A percentile compares a stretch with the other conserved stretches of the same genome.
These are phyloP conservation scores for Ilex paraguariensis DNA, from an alignment of 305 asterid species.

Conservation along the genomic window DNA sequence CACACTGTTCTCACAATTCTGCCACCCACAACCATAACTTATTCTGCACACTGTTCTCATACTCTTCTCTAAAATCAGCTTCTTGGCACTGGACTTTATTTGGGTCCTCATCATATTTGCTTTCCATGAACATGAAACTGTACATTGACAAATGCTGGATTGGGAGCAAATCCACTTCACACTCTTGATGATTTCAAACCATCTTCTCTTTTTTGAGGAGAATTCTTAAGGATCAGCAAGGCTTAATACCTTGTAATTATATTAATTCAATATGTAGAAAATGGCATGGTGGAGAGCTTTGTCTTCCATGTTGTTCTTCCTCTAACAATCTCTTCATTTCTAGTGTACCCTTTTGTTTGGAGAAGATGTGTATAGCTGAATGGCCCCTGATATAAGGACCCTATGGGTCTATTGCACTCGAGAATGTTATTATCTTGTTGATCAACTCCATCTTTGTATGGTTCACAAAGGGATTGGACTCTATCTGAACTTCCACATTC, in stretches of 20 bases:
- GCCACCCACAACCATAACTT: too few species aligned
- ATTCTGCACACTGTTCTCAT: too few species aligned
- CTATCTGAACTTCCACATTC: slow-evolving; percentile 78
- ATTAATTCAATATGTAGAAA: slow-evolving; percentile 14
- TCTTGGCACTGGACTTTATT: too few species aligned
- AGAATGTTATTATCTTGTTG: slow-evolving; percentile 20
- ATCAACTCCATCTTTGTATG: slow-evolving; percentile 33
- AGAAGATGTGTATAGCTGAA: slow-evolving; percentile 64
- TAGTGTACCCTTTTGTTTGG: slow-evolving; percentile 40
- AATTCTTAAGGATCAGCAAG: background rate
- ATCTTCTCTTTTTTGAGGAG: too few species aligned
- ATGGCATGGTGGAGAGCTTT: slow-evolving; percentile 28
- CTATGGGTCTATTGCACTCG: slow-evolving; percentile 38
- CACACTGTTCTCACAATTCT: too few species aligned
- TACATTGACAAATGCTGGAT: background rate
- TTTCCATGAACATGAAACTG: background rate
- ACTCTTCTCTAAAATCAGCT: too few species aligned
- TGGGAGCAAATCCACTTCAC: background rate
- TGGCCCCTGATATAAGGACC: slow-evolving; percentile 28
- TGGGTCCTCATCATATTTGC: background rate
- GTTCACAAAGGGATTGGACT: slow-evolving; percentile 73
- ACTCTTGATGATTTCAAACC: too few species aligned
- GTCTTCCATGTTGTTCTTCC: slow-evolving; percentile 70
- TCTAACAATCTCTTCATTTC: slow-evolving; percentile 68
- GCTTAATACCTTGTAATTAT: background rate